Base-by-base conservation (phyloP, 805 yeast genomes). In the Pichia exigua region DNA sequence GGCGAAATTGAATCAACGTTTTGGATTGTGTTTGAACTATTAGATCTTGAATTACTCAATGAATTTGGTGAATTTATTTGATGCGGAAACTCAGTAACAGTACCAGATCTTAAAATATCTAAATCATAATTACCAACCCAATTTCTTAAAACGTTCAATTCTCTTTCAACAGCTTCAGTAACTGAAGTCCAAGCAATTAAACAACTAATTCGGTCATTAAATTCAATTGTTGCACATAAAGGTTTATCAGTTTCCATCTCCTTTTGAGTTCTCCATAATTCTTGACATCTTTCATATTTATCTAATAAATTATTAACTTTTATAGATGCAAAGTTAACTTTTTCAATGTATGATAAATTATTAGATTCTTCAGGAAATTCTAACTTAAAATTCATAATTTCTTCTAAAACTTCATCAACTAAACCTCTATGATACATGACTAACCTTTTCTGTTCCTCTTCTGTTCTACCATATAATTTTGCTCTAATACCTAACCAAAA, bases 401-500 rank as follows among this genome's bases (percentile, higher is more conserved):
- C 87, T 12, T 85, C 84, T 48, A 94, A 72, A 0, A 88, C 71
- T 13, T 76, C 80, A 65, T 89, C 95, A 3, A 87, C 89, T 4
- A 83, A 70, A 2, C 86, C 79, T 51, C 97, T 71, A 21, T 87
- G 73, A 56, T 82, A 82, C n/a, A 78, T 72, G 4, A 88, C 77
- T 13, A 87, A 75, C 58, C 82, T 77, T 45, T 77, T 71, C 64
- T 92, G 96, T 54, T 88, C 95, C 40, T 81, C 87, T 50, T 85
- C 83, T 0, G 92, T 74, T 54, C 97, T 76, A 20, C 94, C 91
- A 53, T 81, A 81, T 47, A 87, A 74, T 67, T 86, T 87, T 1
- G 98, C 91, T 47, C 87, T 74, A 20, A 94, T 77, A 24, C 92
- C 96, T 50, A 87, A 68, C 99, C 99, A 94, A 39, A 89, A 69